Evolutionary conservation across 1,284 basidiomycete species (phyloP), one percentile per base, ranked within the genome.

Genomic region (Athelia sp.): DNA sequence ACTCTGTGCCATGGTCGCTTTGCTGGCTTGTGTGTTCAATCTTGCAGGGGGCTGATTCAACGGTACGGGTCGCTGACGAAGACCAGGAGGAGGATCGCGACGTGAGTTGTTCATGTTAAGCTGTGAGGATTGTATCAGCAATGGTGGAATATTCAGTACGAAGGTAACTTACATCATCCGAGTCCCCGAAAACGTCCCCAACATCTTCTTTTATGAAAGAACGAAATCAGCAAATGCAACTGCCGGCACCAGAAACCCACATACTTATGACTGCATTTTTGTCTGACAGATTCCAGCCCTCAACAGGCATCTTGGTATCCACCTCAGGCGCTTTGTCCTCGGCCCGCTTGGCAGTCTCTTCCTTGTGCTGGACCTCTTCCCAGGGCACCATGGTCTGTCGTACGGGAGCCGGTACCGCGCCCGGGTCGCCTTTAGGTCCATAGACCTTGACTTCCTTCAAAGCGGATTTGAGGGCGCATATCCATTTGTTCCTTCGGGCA

Each of bases 401-500:
- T 15, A 71, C 69, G n/a, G 83, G 77, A 4, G 67, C 68, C 38
- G 83, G 66, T 13, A 74, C 68, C 10, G 81, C 61, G 61, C 71
- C 58, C 50, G 90, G 82, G 73, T 86, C 74, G 22, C 89, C 91
- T 13, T 55, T 63, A 4, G 91, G 88, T 4, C 91, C 92, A 59
- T 74, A 93, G 53, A 96, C 86, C 57, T 81, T 74, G 48, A 85
- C 69, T 50, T 90, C 84, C 31, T 75, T 74, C 51, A 96, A 69
- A 29, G 82, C 75, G 36, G 78, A 65, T 68, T 94, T 95, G 53
- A 97, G 74, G 21, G 88, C 87, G 64, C 90, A 94, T 35, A 94
- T 78, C 91, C 92, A 95, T 69, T 91, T 92, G 73, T 95, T 95
- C 47, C 91, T 79, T 50, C 93, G 81, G 69, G 87, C 79, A 3